Base-by-base conservation (phyloP, 2,329 filamentous ascomycete species). In the Beauveria bassiana region DNA sequence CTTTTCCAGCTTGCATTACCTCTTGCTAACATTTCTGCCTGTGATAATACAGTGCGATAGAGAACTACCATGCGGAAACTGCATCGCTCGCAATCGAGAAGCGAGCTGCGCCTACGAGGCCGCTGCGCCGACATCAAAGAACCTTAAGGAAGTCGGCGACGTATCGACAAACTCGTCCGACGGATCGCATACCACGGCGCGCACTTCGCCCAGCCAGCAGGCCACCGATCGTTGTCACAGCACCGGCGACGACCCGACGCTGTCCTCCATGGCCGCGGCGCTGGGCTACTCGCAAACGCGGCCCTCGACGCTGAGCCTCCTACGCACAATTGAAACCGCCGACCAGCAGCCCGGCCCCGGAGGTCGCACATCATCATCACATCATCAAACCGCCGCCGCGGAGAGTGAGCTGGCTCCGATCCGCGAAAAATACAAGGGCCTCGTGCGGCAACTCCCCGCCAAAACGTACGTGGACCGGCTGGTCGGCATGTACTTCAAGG, bases 51-150 rank as follows among this genome's bases (percentile, higher is more conserved):
- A 85, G 79, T 87, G 84, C 70, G 83, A 87, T 68, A 79, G 84
- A 62, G 77, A 80, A 63, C 74, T 81, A 63, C 84, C 84, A 2
- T 86, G 84, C 70, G 78, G 79, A 52, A 86, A 86, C 68, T 87
- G 84, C 70, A 74, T 79, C 38, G 78, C 80, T 58, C 78, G 84
- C 57, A 82, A 81, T 66, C 86, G 84, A 69, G 77, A 81, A 65
- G 72, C 76, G 2, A 72, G 75, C n/a, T 87, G 84, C 67, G 75
- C 75, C 24, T 87, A 86, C 68, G 83, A 86, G 70, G 80, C 78
- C 9, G 76, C 76, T 38, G 75, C 78, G 5, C 78, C 79, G 4
- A 75, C 77, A 71, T 40, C 55, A 18, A 59, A 50, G 8, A 59
- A 4, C 45, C 46, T 57, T 3, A 57, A 59, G n/a, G 55, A 59